A percentile compares a stretch with the other conserved stretches of the same genome.
These are phyloP conservation scores for Daldinia eschscholtzii DNA, from an alignment of 2,329 filamentous ascomycete genomes.

Conservation along the genomic window DNA sequence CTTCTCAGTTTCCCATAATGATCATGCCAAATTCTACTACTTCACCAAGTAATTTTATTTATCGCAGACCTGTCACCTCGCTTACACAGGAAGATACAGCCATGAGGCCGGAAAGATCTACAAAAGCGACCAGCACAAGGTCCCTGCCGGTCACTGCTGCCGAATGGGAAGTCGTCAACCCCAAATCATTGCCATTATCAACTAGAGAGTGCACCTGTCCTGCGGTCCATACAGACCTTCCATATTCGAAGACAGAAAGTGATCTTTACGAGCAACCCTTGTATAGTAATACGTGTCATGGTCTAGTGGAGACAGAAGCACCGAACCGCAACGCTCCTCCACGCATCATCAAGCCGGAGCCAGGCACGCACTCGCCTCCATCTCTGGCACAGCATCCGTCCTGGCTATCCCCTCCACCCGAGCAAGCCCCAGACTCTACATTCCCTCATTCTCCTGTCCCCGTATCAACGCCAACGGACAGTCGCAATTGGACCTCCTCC, in stretches of 20 bases:
- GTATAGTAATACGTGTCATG: neutral
- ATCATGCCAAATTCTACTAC: conserved; percentile 27
- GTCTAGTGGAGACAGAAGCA: neutral
- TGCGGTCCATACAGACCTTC: neutral
- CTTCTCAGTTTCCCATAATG: conserved; percentile 1
- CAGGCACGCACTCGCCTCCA: neutral
- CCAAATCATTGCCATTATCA: neutral
- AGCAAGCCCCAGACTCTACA: neutral
- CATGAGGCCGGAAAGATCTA: conserved; percentile 10
- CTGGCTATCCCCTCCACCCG: neutral
- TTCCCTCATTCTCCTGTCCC: neutral
- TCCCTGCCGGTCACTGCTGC: conserved; percentile 1
- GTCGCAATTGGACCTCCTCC: neutral
- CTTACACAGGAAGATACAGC: neutral
- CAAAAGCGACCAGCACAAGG: neutral
- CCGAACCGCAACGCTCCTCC: neutral
- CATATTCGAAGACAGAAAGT: neutral
- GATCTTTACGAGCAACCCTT: neutral
- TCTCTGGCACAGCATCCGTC: neutral
- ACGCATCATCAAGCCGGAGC: neutral
- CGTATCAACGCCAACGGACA: neutral
- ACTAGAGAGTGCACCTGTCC: neutral
- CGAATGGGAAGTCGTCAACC: conserved; percentile 3
- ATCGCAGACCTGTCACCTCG: conserved; percentile 10
- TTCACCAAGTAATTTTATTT: conserved; percentile 43